Evolutionary conservation across 495 filamentous ascomycete genomes (phyloP), one percentile per base, ranked within the genome.

Genomic region (Daldinia loculata): DNA sequence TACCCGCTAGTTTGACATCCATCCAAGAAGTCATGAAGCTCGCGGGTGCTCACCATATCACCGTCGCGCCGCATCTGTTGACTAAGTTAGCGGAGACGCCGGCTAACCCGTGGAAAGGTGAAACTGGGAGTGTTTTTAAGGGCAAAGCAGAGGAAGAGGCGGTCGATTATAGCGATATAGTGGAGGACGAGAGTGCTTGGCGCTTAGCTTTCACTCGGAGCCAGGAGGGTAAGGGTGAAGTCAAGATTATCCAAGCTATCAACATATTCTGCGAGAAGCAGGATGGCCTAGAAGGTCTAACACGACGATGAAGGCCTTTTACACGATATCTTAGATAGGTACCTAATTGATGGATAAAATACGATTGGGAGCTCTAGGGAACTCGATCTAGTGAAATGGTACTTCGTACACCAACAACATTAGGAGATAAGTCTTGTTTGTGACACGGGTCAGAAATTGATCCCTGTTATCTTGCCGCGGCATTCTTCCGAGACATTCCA

Each of bases 191-290:
- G 53, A 76, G 71, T 1, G 72, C 36, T 19, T 89, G 80, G 75
- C 77, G 83, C 63, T 74, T 84, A 53, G 84, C 83, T 2, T 87
- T 90, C 56, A 84, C 82, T 0, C 75, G 81, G 19, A 80, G 83
- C 51, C 70, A 80, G 3, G 76, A 78, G 32, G 87, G 87, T 0
- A 80, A 81, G 39, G 82, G 82, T 17, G 84, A 86, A 75, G 75
- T 72, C 19, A 89, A 88, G 76, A 68, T 86, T 68, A 84, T 75
- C 14, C 81, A 89, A 83, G 88, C 88, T 15, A 79, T 91, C 45
- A 85, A 87, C 69, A 87, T 88, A 32, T 90, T 91, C 75, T 84
- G 82, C 19, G 83, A 87, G 17, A 85, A 86, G 80, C 88, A 91
- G 70, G 80, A 86, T 41, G 81, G 78, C 56, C 53, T 89, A 17